Evolutionary conservation across 2,329 filamentous ascomycete genomes (phyloP).

Genomic region (Zymoseptoria crescenta): DNA sequence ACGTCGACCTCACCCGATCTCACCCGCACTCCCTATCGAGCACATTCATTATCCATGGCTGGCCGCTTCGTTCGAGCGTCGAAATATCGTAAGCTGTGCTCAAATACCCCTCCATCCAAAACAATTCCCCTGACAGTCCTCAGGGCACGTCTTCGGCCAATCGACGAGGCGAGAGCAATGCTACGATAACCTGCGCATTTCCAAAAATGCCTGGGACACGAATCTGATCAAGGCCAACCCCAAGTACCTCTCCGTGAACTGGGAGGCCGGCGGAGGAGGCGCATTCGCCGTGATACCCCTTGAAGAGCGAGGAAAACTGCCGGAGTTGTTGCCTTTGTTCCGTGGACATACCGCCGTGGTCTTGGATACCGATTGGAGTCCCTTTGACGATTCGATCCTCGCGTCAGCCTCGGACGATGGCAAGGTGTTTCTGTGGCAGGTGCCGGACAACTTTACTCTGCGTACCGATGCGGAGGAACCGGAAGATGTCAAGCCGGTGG

Average conservation of each 20-base stretch:
- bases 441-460: conserved; percentile 79
- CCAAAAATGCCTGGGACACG: conserved; percentile 98
- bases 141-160: conserved; percentile 98
- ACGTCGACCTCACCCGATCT: neutral
- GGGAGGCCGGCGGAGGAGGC: conserved; percentile 91
- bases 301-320: conserved; percentile 79
- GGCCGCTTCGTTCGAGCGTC: conserved; percentile 66
- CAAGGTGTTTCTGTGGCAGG: conserved; percentile 94
- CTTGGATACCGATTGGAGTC: conserved; percentile 97
- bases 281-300: conserved; percentile 94
- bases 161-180: conserved; percentile 93
- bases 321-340: conserved; percentile 89
- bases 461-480: conserved; percentile 78
- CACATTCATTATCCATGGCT: conserved; percentile 44
- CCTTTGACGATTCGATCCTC: conserved; percentile 88
- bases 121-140: conserved; percentile 6
- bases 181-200: conserved; percentile 96
- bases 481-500: conserved; percentile 69
- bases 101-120: neutral
- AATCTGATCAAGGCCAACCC: conserved; percentile 98
- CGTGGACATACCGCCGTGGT: conserved; percentile 93
- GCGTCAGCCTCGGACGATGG: conserved; percentile 94
- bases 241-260: conserved; percentile 94
- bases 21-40: neutral
- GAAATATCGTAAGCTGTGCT: conserved; percentile 56